A percentile compares a stretch with the other conserved stretches of the same genome.
phyloP scores from a whole-genome alignment of 2,329 filamentous ascomycete species.

The Colletotrichum tropicicola region DNA sequence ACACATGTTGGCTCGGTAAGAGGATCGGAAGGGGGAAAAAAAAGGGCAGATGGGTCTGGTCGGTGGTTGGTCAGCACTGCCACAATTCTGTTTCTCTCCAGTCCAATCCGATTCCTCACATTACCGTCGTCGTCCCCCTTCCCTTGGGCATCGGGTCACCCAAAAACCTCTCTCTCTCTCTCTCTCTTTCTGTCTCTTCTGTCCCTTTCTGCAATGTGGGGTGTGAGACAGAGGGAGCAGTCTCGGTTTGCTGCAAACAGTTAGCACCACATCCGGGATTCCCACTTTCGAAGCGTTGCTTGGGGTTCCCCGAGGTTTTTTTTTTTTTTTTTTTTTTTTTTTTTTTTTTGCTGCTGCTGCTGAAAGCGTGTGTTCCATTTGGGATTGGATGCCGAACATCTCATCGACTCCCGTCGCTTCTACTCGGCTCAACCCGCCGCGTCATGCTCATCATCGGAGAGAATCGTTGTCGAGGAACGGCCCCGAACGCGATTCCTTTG shows the following conservation, averaged over 20 bases:
- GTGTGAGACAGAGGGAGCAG: not conserved
- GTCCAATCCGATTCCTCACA: not conserved
- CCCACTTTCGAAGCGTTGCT: not conserved
- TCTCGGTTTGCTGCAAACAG: constrained; percentile 29
- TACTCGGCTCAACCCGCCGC: too few relatives aligned
- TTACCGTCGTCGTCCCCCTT: not conserved
- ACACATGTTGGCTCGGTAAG: not conserved
- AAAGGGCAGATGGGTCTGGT: not conserved
- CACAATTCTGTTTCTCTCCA: constrained; percentile 14
- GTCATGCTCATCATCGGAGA: too few relatives aligned
- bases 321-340: too few relatives aligned
- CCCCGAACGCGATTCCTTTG: too few relatives aligned
- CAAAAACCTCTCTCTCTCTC: not conserved
- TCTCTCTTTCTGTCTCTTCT: not conserved
- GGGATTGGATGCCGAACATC: too few relatives aligned
- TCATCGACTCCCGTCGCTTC: too few relatives aligned
- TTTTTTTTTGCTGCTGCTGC: too few relatives aligned
- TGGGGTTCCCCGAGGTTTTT: too few relatives aligned
- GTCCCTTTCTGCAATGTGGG: not conserved
- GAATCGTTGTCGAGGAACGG: too few relatives aligned
- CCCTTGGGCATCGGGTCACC: too few relatives aligned
- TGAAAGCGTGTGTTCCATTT: too few relatives aligned
- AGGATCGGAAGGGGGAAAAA: not conserved
- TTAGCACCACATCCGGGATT: constrained; percentile 15
- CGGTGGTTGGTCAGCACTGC: constrained; percentile 17